Evolutionary conservation across 2,329 filamentous ascomycete species (phyloP), one percentile per base, ranked within the genome.

Genomic region (Penicillium verrucosum): DNA sequence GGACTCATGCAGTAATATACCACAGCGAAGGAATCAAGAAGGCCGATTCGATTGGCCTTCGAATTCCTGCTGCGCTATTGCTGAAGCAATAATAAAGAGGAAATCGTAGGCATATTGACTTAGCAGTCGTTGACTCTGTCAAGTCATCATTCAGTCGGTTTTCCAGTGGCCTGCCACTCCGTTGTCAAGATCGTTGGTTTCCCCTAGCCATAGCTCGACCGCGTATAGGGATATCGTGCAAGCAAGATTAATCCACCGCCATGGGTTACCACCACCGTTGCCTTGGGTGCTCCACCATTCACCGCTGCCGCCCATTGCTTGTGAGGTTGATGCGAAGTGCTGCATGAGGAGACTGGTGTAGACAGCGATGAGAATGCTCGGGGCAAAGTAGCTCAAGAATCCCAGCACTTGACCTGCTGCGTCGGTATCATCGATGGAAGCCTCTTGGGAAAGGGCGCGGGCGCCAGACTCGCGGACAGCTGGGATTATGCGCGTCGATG

Each of bases 321-420:
- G 77, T 27, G 73, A 84, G 16, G 82, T 88, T 11, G 89, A 88
- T 5, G 91, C 89, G 70, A 99, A 97, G 74, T 99, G 94, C 73
- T 97, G 94, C 79, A 97, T 88, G 34, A 99, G 78, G 49, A 99
- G 78, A 74, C 92, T 97, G 2, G 94, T 99, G 75, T 99, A 99
- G 30, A 97, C 92, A 4, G 94, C 89, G 59, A 99, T 93, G 53
- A 99, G 81, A 54, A 97, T 95, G 25, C 90, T 95, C 0, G 94
- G 93, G 18, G 90, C 94, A 76, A 97, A 97, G 85, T 92, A 97
- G 65, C 89, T 94, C 40, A 97, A 79, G 61, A 97, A 85, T 1
- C 89, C 90, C 16, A 97, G 78, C 6, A 96, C 79, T 64, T 87
- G 88, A 65, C 87, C 90, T 23, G 92, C 90, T 8, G 87, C 87